Evolutionary conservation across 225 moss, liverwort and hornwort species (phyloP), one percentile per base, ranked within the genome.

Genomic region (Neckera pumila): DNA sequence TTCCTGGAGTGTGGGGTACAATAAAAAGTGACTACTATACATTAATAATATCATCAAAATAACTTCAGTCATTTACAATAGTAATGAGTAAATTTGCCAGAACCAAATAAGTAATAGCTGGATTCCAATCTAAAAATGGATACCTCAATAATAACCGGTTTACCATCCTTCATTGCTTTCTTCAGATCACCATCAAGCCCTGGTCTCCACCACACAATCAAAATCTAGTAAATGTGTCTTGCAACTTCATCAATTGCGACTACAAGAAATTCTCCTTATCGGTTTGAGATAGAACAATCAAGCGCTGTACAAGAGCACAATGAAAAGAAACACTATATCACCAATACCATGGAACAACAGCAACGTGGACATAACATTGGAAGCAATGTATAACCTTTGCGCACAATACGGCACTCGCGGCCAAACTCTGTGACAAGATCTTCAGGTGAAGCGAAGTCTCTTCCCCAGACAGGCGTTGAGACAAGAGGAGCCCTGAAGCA

Each of bases 71-170:
- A 34, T 74, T 89, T 49, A 31, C n/a, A 10, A 69, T 12, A 65
- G 49, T 27, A 26, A 47, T 40, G 33, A 57, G 17, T 31, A 74
- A 79, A 51, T 75, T 87, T 86, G 9, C 66, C 87, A 84, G 79
- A 59, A 86, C 45, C 26, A 28, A 28, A 60, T 21, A 47, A 72
- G 43, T 42, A 43, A 45, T 59, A 84, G 20, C 75, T 66, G 43
- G 61, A 60, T 82, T 74, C 34, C 40, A 25, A 56, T 43, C 70
- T 59, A 75, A 61, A 72, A 45, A 57, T 12, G 21, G 47, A 33
- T 87, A 99, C 99, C 96, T 99, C 99, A 89, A 99, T 99, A 79
- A 99, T 99, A 42, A 99, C 97, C 49, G 99, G 97, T 92, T 99
- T 99, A 75, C 99, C 99, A 80, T 99, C 99, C 87, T 96, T 99